Percentiles rank a stretch among this genome's conserved stretches.
Conservation (phyloP, 1,284 basidiomycete genomes). For the Malassezia obtusa region DNA sequence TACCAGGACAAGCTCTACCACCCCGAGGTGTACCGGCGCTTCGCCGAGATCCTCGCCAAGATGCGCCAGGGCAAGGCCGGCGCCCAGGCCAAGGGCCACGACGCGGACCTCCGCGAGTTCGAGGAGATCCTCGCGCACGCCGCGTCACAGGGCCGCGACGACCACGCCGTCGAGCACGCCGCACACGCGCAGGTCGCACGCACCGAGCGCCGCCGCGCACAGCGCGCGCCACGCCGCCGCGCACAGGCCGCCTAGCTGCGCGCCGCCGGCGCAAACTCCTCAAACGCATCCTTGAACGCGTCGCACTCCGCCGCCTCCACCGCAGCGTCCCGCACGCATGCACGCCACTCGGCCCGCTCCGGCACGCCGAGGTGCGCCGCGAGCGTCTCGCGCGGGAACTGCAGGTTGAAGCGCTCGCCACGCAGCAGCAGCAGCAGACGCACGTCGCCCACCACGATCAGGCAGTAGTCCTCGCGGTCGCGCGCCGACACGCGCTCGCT, state of each 20-base stretch:
- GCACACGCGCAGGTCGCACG: slow-evolving; percentile 26
- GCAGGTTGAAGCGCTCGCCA: slow-evolving; percentile 19
- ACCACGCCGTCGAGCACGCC: slow-evolving; percentile 69
- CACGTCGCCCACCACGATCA: slow-evolving; percentile 1
- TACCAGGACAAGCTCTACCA: slow-evolving; percentile 92
- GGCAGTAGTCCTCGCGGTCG: slow-evolving; percentile 17
- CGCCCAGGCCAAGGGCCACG: slow-evolving; percentile 5
- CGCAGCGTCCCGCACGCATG: slow-evolving; percentile 15
- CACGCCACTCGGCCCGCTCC: slow-evolving; percentile 36
- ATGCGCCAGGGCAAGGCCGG: slow-evolving; percentile 22
- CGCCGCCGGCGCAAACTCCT: slow-evolving; percentile 2
- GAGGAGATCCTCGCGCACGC: slow-evolving; percentile 70
- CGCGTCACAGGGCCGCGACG: slow-evolving; percentile 74
- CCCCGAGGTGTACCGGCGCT: slow-evolving; percentile 67
- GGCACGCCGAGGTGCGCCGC: slow-evolving; percentile 23
- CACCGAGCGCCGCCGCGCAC: slow-evolving; percentile 10
- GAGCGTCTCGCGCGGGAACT: slow-evolving; percentile 22
- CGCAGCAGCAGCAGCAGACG: slow-evolving; percentile 14
- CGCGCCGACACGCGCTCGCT: background rate
- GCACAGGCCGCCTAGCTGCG: background rate
- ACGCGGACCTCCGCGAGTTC: slow-evolving; percentile 37
- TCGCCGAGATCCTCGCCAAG: slow-evolving; percentile 76
- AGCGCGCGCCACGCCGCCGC: background rate
- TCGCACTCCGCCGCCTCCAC: slow-evolving; percentile 20
- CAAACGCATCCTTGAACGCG: slow-evolving; percentile 20